A percentile compares a stretch with the other conserved stretches of the same genome.
Evolutionary conservation across 1,139 yeast genomes (phyloP).

Genomic region (Debaryomyces robertsiae): DNA sequence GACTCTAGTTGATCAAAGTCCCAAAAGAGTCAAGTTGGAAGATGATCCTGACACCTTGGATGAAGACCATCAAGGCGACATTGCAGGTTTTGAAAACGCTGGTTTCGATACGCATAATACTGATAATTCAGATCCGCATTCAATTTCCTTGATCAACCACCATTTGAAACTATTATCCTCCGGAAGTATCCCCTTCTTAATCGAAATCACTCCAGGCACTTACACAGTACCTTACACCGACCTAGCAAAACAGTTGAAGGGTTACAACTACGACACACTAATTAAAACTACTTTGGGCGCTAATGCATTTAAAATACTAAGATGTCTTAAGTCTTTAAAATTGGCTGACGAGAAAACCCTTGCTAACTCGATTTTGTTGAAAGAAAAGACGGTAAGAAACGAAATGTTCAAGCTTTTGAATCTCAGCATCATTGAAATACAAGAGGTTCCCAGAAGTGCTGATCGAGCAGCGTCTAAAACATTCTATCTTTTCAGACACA

Average conservation of each 20-base stretch:
- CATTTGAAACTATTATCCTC: slow-evolving; percentile 57
- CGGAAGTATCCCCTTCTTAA: slow-evolving; percentile 47
- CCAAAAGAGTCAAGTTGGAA: slow-evolving; percentile 50
- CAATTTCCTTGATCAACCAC: slow-evolving; percentile 35
- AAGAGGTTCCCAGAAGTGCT: slow-evolving; percentile 89
- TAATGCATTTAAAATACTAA: slow-evolving; percentile 61
- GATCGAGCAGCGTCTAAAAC: slow-evolving; percentile 93
- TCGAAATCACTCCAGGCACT: slow-evolving; percentile 44
- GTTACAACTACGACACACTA: slow-evolving; percentile 60
- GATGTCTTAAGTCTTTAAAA: slow-evolving; percentile 67
- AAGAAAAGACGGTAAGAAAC: slow-evolving; percentile 73
- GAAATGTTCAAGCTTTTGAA: slow-evolving; percentile 58
- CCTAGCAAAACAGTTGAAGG: slow-evolving; percentile 49
- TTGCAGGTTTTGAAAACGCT: slow-evolving; percentile 4
- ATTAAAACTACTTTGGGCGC: slow-evolving; percentile 60
- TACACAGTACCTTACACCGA: slow-evolving; percentile 46
- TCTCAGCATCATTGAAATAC: slow-evolving; percentile 68
- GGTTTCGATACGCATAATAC: slow-evolving; percentile 23
- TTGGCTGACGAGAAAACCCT: slow-evolving; percentile 86
- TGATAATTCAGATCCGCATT: slow-evolving; percentile 22
- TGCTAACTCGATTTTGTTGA: slow-evolving; percentile 72
- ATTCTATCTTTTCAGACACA: slow-evolving; percentile 77
- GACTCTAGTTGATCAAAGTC: slow-evolving; percentile 22
- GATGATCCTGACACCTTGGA: slow-evolving; percentile 25
- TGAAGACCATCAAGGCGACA: slow-evolving; percentile 14